phyloP scores from a whole-genome alignment of 805 yeast genomes.

The Jamesozyma spencerorum region DNA sequence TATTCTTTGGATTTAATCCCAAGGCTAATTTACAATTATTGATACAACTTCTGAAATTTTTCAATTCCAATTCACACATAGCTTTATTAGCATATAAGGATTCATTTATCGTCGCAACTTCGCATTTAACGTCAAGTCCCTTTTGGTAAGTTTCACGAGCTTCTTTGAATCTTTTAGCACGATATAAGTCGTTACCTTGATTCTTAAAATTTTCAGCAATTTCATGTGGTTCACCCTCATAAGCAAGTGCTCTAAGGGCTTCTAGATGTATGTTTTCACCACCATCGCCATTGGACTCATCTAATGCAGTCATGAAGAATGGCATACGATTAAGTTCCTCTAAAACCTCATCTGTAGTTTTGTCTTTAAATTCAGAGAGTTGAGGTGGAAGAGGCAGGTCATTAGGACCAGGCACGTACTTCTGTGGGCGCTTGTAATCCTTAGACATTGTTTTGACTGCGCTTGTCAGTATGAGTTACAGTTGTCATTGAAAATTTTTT shows the following conservation, averaged over 20 bases:
- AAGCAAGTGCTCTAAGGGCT: constrained; percentile 83
- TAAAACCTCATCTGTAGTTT: constrained; percentile 67
- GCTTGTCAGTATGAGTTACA: background rate
- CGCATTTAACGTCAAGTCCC: constrained; percentile 66
- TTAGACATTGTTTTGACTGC: constrained; percentile 7
- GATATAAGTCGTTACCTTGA: constrained; percentile 87
- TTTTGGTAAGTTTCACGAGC: constrained; percentile 75
- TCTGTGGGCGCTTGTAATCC: constrained; percentile 28
- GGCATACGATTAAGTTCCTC: constrained; percentile 76
- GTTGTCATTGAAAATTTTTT: background rate
- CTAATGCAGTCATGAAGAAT: constrained; percentile 85
- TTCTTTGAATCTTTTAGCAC: constrained; percentile 55
- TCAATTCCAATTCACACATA: constrained; percentile 79
- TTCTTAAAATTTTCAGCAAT: constrained; percentile 80
- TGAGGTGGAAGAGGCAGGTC: constrained; percentile 81
- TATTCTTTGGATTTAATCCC: constrained; percentile 52
- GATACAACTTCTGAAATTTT: constrained; percentile 77
- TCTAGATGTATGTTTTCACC: constrained; percentile 70
- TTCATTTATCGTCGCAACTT: constrained; percentile 43
- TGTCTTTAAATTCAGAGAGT: constrained; percentile 49
- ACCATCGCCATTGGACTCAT: constrained; percentile 65
- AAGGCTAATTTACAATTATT: constrained; percentile 76
- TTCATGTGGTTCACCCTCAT: constrained; percentile 93
- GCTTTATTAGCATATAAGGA: constrained; percentile 76
- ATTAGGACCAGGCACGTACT: constrained; percentile 40